Evolutionary conservation across 257 asterid species (phyloP), one percentile per base, ranked within the genome.

Genomic region (Misopates orontium): DNA sequence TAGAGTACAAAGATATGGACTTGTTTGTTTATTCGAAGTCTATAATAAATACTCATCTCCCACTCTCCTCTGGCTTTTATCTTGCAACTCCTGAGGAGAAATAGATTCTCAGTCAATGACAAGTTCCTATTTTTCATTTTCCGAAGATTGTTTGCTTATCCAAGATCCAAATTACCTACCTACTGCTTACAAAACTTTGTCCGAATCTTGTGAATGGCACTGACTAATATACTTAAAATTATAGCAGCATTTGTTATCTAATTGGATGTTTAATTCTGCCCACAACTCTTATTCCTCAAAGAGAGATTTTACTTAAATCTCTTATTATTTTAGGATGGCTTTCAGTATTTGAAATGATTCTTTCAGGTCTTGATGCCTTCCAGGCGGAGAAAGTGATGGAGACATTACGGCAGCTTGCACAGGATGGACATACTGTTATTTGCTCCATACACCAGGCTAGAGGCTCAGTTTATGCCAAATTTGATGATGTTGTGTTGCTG

Each of bases 351-450:
- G 62, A 74, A 70, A 28, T 67, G 57, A 36, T 72, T 63, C 74
- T 79, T 84, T 78, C 90, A 93, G 99, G 99, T 77, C 97, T 93
- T 73, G 99, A 93, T 83, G 99, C 99, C 69, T 93, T 93, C 78
- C 99, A 93, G 85, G 97, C 99, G 50, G 97, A 93, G 88, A 85
- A 88, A 77, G 99, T 93, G 70, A 93, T 93, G 97, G 97, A 93
- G 74, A 90, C 97, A 51, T 75, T 93, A 39, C 81, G 84, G 58
- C 78, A 84, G 78, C 99, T 93, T 71, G 95, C 99, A 57, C 84
- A 82, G 66, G 96, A 93, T 79, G 99, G 99, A 48, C 99, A 93
- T 71, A 93, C 97, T 49, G 96, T 93, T 63, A 81, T 93, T 79
- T 93, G 99, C 77, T 93, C 99, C 68, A 93, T 93, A 75, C 99